These are phyloP conservation scores for Fraxinus floribunda DNA, from an alignment of 305 asterid genomes.

Conservation along the genomic window DNA sequence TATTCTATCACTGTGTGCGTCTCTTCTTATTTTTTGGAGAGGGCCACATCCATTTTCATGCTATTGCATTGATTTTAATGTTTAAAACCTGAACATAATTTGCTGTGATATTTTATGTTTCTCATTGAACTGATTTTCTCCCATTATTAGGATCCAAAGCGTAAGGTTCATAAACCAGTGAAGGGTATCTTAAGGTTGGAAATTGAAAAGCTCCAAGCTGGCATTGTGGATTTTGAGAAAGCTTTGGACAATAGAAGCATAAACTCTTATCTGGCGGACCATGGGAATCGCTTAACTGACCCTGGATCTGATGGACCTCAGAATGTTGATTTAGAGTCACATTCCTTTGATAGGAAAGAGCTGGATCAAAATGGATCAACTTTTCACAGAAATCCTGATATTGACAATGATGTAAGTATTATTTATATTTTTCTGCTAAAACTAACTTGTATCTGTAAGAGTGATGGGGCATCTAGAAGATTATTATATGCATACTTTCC, in stretches of 20 bases:
- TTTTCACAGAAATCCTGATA: constrained; percentile 48
- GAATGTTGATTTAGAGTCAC: constrained; percentile 45
- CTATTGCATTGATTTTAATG: background rate
- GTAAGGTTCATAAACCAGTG: constrained; percentile 95
- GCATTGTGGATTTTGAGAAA: constrained; percentile 57
- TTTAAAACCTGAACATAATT: constrained; percentile 1
- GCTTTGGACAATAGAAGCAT: constrained; percentile 52
- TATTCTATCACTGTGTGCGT: background rate
- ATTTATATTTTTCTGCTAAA: background rate
- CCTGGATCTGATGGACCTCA: constrained; percentile 46
- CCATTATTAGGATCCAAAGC: constrained; percentile 81
- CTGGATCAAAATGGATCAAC: constrained; percentile 70
- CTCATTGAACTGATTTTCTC: constrained; percentile 27
- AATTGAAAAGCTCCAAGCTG: constrained; percentile 88
- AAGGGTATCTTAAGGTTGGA: constrained; percentile 89
- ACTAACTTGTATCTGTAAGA: constrained; percentile 16
- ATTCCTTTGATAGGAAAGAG: constrained; percentile 50
- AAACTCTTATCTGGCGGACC: constrained; percentile 52
- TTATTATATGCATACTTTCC: background rate
- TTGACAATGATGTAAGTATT: constrained; percentile 62
- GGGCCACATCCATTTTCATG: constrained; percentile 5
- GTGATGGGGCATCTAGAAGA: background rate
- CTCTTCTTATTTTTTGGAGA: background rate
- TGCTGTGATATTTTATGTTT: constrained; percentile 19
- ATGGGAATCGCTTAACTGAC: constrained; percentile 44